Evolutionary conservation across 768 basidiomycete species (phyloP).

Genomic region (Mycena venus): DNA sequence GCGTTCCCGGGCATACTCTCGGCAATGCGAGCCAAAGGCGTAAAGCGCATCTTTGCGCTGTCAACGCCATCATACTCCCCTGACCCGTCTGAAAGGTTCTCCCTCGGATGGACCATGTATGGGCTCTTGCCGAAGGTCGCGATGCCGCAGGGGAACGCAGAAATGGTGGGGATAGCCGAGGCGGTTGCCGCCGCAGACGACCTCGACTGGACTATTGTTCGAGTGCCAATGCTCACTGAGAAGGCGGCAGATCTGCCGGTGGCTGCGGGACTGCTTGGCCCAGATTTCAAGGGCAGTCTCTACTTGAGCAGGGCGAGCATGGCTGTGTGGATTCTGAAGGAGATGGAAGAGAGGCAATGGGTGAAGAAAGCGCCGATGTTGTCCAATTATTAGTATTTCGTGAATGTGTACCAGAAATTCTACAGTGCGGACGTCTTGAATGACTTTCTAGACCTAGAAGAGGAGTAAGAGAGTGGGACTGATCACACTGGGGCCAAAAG

Average conservation of each 20-base stretch:
- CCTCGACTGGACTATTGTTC: conserved; percentile 25
- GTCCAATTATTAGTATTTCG: conserved; percentile 2
- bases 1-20: conserved; percentile 14
- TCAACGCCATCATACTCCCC: conserved; percentile 23
- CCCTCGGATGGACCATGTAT: background rate
- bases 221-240: conserved; percentile 13
- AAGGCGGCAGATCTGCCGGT: conserved; percentile 1
- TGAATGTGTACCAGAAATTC: background rate
- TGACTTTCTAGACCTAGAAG: no score
- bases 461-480: no score
- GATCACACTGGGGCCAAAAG: no score
- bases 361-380: conserved; percentile 8
- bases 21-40: conserved; percentile 21
- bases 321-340: conserved; percentile 15
- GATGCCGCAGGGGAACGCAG: conserved; percentile 22
- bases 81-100: conserved; percentile 7
- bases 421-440: no score
- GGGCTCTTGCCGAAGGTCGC: background rate
- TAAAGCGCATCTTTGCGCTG: conserved; percentile 20
- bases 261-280: background rate
- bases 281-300: background rate
- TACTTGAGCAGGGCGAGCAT: conserved; percentile 12
- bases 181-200: conserved; percentile 11
- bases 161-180: conserved; percentile 20
- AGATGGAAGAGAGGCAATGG: conserved; percentile 20